Evolutionary conservation across 2,329 filamentous ascomycete genomes (phyloP).

Genomic region (Didymella lethalis): DNA sequence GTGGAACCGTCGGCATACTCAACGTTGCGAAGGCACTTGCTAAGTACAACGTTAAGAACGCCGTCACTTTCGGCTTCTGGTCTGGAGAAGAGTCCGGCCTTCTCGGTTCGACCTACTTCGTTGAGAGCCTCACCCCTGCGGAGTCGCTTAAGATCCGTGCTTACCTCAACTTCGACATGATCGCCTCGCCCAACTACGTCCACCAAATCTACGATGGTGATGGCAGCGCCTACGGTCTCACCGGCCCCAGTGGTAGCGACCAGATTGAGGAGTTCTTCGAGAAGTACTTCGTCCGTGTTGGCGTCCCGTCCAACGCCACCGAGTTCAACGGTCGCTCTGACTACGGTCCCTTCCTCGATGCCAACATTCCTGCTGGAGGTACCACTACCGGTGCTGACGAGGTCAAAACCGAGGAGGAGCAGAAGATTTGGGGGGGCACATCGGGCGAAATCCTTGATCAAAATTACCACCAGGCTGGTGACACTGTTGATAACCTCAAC

Average conservation of each 20-base stretch:
- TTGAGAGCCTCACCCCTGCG: constrained; percentile 32
- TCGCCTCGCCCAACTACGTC: constrained; percentile 49
- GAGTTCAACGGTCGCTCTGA: constrained; percentile 51
- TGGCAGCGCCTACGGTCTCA: constrained; percentile 42
- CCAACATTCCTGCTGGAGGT: constrained; percentile 48
- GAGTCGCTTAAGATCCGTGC: constrained; percentile 48
- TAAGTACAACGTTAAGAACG: constrained; percentile 53
- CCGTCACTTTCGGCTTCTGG: constrained; percentile 53
- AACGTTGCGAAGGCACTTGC: constrained; percentile 50
- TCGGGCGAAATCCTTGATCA: constrained; percentile 37
- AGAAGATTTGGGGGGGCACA: constrained; percentile 44
- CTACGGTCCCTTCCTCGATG: constrained; percentile 49
- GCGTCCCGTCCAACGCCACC: constrained; percentile 42
- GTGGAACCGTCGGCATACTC: constrained; percentile 48
- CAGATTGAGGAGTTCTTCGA: constrained; percentile 47
- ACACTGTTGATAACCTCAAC: constrained; percentile 48
- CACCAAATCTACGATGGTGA: constrained; percentile 51
- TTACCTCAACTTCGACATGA: constrained; percentile 56
- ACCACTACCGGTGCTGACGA: constrained; percentile 51
- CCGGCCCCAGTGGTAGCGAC: constrained; percentile 44
- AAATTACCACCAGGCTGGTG: constrained; percentile 50
- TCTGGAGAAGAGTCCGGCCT: constrained; percentile 50
- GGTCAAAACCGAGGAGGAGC: constrained; percentile 50
- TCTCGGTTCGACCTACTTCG: constrained; percentile 48
- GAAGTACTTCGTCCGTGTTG: constrained; percentile 39